A percentile compares a stretch with the other conserved stretches of the same genome.
Conservation (phyloP, 2,329 filamentous ascomycete genomes). For the Fusarium irregulare region DNA sequence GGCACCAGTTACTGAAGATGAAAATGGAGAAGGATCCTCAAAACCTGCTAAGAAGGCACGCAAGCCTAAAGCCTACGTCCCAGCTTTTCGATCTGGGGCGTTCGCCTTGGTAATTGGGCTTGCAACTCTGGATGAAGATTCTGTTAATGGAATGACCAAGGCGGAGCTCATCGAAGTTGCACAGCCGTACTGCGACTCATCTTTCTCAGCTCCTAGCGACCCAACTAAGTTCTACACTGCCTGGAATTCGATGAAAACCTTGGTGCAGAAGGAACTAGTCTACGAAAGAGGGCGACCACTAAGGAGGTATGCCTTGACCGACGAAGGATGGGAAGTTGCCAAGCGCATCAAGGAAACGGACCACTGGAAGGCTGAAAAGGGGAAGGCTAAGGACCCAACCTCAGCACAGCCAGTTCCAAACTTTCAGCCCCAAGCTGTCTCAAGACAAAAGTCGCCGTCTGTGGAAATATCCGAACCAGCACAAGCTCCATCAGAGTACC, state of each 20-base stretch:
- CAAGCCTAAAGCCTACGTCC: constrained; percentile 76
- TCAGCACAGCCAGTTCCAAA: constrained; percentile 15
- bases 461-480: constrained; percentile 26
- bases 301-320: constrained; percentile 76
- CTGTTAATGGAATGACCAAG: constrained; percentile 70
- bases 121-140: constrained; percentile 66
- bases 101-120: constrained; percentile 79
- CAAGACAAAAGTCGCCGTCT: constrained; percentile 31
- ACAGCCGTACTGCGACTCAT: constrained; percentile 78
- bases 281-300: constrained; percentile 76
- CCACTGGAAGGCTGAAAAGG: constrained; percentile 49
- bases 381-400: constrained; percentile 11
- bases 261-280: constrained; percentile 78
- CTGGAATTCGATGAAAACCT: constrained; percentile 84
- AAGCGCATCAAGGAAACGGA: constrained; percentile 68
- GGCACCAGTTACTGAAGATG: constrained; percentile 45
- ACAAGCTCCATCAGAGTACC: constrained; percentile 45
- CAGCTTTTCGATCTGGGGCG: constrained; percentile 75
- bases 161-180: constrained; percentile 74
- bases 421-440: background rate
- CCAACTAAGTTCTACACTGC: constrained; percentile 80
- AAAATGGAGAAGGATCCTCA: constrained; percentile 50
- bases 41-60: constrained; percentile 67
- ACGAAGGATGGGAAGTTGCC: constrained; percentile 82
- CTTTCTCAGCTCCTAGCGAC: constrained; percentile 75